Percentiles rank a stretch among this genome's conserved stretches.
Evolutionary conservation across 108 stramenopile genomes (phyloP).

Genomic region (Fragilariopsis cylindrus): DNA sequence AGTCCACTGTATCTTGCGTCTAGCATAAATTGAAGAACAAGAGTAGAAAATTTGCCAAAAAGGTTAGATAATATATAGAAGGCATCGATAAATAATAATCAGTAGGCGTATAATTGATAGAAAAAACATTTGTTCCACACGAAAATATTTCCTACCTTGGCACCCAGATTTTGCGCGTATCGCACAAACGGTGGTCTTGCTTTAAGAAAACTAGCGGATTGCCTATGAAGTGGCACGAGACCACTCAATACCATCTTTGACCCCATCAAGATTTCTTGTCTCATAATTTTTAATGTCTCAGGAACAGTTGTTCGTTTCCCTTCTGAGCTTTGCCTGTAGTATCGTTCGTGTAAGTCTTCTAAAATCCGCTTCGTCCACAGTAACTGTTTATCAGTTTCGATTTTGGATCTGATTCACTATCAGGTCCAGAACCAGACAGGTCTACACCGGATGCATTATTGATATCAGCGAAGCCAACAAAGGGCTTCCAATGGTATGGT

Average conservation of each 20-base stretch:
- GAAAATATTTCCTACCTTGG: slow-evolving; percentile 37
- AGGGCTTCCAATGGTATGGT: slow-evolving; percentile 85
- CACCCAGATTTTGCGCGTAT: slow-evolving; percentile 79
- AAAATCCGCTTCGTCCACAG: slow-evolving; percentile 73
- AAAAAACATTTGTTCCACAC: neutral
- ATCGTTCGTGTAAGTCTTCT: slow-evolving; percentile 58
- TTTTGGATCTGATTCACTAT: neutral
- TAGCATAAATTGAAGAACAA: slow-evolving; percentile 11
- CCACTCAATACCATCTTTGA: slow-evolving; percentile 71
- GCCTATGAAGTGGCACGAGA: slow-evolving; percentile 67
- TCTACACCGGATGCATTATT: slow-evolving; percentile 84
- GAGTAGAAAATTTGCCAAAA: neutral
- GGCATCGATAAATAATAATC: neutral
- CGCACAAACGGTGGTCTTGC: slow-evolving; percentile 69
- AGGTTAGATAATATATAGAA: neutral
- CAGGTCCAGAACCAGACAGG: slow-evolving; percentile 40
- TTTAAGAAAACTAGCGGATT: slow-evolving; percentile 18
- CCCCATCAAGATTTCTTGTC: slow-evolving; percentile 49
- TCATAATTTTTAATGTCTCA: slow-evolving; percentile 55
- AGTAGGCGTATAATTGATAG: neutral
- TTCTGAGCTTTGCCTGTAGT: slow-evolving; percentile 48
- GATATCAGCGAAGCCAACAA: slow-evolving; percentile 81
- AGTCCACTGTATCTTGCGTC: slow-evolving; percentile 42
- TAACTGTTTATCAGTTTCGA: slow-evolving; percentile 58
- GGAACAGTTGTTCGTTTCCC: slow-evolving; percentile 59